phyloP scores from a whole-genome alignment of 805 yeast genomes.

The Lachancea dasiensis region DNA sequence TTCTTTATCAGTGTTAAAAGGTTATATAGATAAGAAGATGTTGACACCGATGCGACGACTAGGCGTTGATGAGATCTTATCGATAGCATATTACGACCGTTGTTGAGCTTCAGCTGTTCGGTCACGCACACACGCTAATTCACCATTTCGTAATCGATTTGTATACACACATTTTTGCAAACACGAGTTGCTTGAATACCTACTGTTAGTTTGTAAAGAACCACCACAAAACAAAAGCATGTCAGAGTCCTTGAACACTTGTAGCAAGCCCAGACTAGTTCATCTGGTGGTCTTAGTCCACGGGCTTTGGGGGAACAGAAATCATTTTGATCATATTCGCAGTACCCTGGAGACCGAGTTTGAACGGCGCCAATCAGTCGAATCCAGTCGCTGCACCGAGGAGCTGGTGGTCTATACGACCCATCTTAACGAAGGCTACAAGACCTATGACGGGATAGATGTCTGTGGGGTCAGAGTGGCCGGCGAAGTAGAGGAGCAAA shows the following conservation, averaged over 20 bases:
- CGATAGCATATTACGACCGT: too few relatives aligned
- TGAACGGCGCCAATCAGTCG: conserved; percentile 16
- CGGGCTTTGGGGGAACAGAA: conserved; percentile 71
- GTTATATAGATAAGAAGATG: too few relatives aligned
- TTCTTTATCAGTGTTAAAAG: too few relatives aligned
- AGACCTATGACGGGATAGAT: conserved; percentile 83
- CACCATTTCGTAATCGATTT: too few relatives aligned
- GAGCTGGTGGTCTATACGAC: conserved; percentile 29
- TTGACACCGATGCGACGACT: too few relatives aligned
- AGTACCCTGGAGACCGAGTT: conserved; percentile 37
- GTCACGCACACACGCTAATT: too few relatives aligned
- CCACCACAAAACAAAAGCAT: not conserved
- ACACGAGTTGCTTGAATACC: not conserved
- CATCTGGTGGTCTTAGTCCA: conserved; percentile 63
- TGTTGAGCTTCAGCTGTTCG: too few relatives aligned
- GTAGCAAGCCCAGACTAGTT: conserved; percentile 1
- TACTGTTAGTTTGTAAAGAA: not conserved
- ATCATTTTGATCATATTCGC: conserved; percentile 59
- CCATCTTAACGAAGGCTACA: conserved; percentile 60
- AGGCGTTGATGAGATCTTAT: too few relatives aligned
- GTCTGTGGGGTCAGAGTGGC: conserved; percentile 75
- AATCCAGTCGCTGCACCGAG: conserved; percentile 17
- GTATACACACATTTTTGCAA: too few relatives aligned
- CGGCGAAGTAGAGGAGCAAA: conserved; percentile 49
- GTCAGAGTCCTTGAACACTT: conserved; percentile 1